Evolutionary conservation across 345 rosid species (phyloP).

Genomic region (Boechera divaricarpa): DNA sequence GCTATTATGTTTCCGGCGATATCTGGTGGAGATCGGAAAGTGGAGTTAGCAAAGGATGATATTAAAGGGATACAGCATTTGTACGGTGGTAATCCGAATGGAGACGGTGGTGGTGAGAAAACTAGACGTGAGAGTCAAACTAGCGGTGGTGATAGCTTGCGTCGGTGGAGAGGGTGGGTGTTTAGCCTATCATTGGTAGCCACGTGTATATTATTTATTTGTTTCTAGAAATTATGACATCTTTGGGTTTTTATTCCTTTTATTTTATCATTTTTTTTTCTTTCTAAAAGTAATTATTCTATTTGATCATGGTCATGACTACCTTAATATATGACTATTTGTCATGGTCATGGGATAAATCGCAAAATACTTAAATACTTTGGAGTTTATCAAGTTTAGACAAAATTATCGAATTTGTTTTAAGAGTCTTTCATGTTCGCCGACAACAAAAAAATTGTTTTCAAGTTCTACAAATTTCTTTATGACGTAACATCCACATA

Average conservation of each 20-base stretch:
- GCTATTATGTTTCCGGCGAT: slow-evolving; percentile 88
- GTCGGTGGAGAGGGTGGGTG: slow-evolving; percentile 37
- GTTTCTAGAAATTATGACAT: neutral
- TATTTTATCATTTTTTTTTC: neutral
- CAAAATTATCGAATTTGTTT: too few species aligned
- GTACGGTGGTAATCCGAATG: slow-evolving; percentile 74
- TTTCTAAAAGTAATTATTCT: neutral
- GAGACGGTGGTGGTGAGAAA: slow-evolving; percentile 49
- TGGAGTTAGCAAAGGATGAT: slow-evolving; percentile 65
- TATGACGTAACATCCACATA: too few species aligned
- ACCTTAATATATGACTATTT: neutral
- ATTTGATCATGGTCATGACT: neutral
- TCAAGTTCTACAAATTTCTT: too few species aligned
- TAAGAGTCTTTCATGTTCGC: too few species aligned
- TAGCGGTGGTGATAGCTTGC: slow-evolving; percentile 20
- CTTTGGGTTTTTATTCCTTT: neutral
- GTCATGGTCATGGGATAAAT: neutral
- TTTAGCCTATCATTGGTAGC: neutral
- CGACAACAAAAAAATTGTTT: too few species aligned
- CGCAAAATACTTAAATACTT: neutral
- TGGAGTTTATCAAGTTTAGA: too few species aligned
- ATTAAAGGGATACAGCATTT: slow-evolving; percentile 64
- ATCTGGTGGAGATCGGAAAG: slow-evolving; percentile 63
- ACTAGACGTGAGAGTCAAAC: slow-evolving; percentile 53
- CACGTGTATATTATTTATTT: slow-evolving; percentile 23